phyloP scores from a whole-genome alignment of 2,329 filamentous ascomycete species.

The Cytospora mali region DNA sequence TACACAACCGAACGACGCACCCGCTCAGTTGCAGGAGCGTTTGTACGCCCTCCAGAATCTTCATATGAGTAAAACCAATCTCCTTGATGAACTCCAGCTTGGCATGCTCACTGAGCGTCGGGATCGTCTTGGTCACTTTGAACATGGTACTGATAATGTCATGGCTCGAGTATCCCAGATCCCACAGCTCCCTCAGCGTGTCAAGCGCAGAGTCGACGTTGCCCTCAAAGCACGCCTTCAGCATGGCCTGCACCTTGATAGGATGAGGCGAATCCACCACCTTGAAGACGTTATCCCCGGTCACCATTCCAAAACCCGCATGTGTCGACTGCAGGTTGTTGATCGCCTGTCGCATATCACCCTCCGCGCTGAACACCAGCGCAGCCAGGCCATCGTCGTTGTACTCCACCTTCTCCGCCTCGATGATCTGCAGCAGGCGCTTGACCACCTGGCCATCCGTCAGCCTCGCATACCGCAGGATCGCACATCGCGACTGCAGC shows the following conservation, averaged over 20 bases:
- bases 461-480: conserved; percentile 88
- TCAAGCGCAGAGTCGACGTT: conserved; percentile 88
- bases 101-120: conserved; percentile 86
- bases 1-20: conserved; percentile 87
- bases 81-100: conserved; percentile 98
- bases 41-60: conserved; percentile 96
- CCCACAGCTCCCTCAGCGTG: conserved; percentile 87
- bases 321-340: conserved; percentile 95
- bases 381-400: conserved; percentile 93
- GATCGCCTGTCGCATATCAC: conserved; percentile 98
- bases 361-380: conserved; percentile 95
- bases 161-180: conserved; percentile 94
- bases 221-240: conserved; percentile 93
- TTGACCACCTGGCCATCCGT: conserved; percentile 93
- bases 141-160: conserved; percentile 99
- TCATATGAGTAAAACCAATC: conserved; percentile 99
- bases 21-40: conserved; percentile 92
- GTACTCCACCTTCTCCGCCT: conserved; percentile 87
- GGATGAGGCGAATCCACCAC: conserved; percentile 97
- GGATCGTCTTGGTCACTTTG: conserved; percentile 94
- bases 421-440: conserved; percentile 86
- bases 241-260: conserved; percentile 97
- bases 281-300: conserved; percentile 95
- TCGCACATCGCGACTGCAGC: conserved; percentile 94
- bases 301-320: conserved; percentile 96